These are phyloP conservation scores for Cyberlindnera sargentensis DNA, from an alignment of 805 yeast species.

Conservation along the genomic window DNA sequence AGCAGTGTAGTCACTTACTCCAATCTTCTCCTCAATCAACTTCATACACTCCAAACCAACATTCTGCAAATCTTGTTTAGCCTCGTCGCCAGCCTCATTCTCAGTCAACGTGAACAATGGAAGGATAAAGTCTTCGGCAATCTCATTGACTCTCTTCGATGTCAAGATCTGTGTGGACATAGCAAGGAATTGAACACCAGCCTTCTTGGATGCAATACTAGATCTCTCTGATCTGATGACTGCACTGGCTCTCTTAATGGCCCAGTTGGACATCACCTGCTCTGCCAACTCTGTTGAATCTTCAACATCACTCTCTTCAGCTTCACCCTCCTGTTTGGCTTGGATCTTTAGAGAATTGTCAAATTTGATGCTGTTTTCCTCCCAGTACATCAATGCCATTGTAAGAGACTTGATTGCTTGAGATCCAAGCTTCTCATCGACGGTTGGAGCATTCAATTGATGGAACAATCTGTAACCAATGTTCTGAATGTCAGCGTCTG, in stretches of 20 bases:
- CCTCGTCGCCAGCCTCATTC: constrained; percentile 35
- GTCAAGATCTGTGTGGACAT: constrained; percentile 47
- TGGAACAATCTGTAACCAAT: constrained; percentile 63
- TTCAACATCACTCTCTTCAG: constrained; percentile 16
- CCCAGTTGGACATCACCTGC: constrained; percentile 46
- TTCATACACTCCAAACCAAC: constrained; percentile 61
- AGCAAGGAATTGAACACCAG: constrained; percentile 66
- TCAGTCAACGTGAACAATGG: constrained; percentile 48
- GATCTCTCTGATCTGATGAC: constrained; percentile 62
- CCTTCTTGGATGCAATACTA: constrained; percentile 51
- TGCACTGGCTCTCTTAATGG: constrained; percentile 53
- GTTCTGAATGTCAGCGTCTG: constrained; percentile 49
- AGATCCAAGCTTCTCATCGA: constrained; percentile 54
- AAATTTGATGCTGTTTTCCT: constrained; percentile 31
- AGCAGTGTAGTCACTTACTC: constrained; percentile 60
- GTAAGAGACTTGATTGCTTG: constrained; percentile 65
- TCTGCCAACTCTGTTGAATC: constrained; percentile 14
- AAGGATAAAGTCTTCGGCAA: constrained; percentile 44
- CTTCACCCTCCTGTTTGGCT: constrained; percentile 22
- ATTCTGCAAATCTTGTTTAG: constrained; percentile 43
- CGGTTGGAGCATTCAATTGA: constrained; percentile 74
- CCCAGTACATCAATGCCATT: constrained; percentile 55
- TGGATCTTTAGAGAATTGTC: constrained; percentile 14
- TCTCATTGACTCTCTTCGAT: constrained; percentile 31
- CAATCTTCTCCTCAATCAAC: constrained; percentile 60